Evolutionary conservation across 148 eudicot species (phyloP), one percentile per base, ranked within the genome.

Genomic region (Heliamphora exappendiculata): DNA sequence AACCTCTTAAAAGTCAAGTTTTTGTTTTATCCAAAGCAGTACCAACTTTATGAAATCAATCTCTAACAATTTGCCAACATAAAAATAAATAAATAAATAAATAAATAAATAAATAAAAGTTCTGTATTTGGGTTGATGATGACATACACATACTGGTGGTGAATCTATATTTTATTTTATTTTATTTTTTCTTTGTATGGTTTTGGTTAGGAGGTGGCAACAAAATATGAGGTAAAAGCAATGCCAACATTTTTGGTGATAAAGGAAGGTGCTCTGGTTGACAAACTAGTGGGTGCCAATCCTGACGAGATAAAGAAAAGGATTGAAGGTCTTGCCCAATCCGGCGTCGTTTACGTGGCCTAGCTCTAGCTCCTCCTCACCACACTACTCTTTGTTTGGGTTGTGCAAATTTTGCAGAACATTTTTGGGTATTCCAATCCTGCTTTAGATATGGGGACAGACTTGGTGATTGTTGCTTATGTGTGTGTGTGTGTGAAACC

Each of bases 191-290:
- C 31, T 13, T 3, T 24, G 12, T 17, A 41, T 67, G 37, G 49
- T 31, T 33, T 39, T 60, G 45, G 28, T 12, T 58, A 73, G 81
- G 81, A 74, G 68, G 78, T 79, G 57, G 81, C 81, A 41, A 14
- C 82, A 4, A 81, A 84, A 54, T 75, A 84, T 81, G 93, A 84
- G 78, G 85, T 93, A 37, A 93, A 88, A 62, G 98, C 98, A 1
- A 93, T 93, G 97, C 97, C 97, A 57, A 93, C 97, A 31, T 93
- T 93, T 72, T 1, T 93, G 77, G 79, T 93, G 44, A 74, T 93
- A 50, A 93, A 90, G 82, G 89, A 76, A 54, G 90, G 90, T 5
- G 73, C 51, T 50, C 80, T 62, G 29, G 89, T 88, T 57, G 91
- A 84, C 72, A 93, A 82, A 83, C 62, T 93, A 8, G 90, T 93